Evolutionary conservation across 148 eudicot species (phyloP).

Genomic region (Spergularia marina): DNA sequence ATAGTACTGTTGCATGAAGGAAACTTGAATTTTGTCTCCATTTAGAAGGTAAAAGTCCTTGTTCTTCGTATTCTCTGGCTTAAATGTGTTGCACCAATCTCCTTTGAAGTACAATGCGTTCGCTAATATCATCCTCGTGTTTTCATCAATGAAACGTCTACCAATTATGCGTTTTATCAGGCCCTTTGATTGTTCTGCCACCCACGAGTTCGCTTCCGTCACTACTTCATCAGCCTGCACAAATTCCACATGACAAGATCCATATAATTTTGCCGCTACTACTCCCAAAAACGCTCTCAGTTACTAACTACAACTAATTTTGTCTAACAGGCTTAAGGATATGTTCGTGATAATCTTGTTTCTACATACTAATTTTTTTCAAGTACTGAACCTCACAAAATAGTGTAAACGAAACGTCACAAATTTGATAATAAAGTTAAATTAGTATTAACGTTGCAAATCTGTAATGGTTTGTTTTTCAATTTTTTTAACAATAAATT

Average conservation of each 20-base stretch:
- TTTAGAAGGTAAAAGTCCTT: slow-evolving; percentile 19
- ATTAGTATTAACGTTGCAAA: too few relatives aligned
- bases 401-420: too few relatives aligned
- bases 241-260: neutral
- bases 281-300: too few relatives aligned
- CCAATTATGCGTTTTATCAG: slow-evolving; percentile 13
- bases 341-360: too few relatives aligned
- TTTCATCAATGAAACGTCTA: neutral
- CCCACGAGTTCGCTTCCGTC: slow-evolving; percentile 24
- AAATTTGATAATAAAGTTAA: too few relatives aligned
- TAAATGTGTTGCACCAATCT: slow-evolving; percentile 10
- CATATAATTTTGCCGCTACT: too few relatives aligned
- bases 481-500: too few relatives aligned
- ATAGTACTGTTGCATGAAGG: neutral
- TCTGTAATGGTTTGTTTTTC: too few relatives aligned
- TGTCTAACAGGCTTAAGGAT: too few relatives aligned
- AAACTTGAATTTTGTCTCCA: slow-evolving; percentile 10
- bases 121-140: neutral
- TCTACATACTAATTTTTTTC: too few relatives aligned
- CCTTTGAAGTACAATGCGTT: slow-evolving; percentile 33
- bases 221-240: slow-evolving; percentile 11
- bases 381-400: too few relatives aligned
- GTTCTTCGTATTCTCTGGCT: neutral
- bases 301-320: too few relatives aligned
- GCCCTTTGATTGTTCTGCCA: slow-evolving; percentile 12